Evolutionary conservation across 2,329 filamentous ascomycete species (phyloP).

Genomic region (Pestalotiopsis sp.): DNA sequence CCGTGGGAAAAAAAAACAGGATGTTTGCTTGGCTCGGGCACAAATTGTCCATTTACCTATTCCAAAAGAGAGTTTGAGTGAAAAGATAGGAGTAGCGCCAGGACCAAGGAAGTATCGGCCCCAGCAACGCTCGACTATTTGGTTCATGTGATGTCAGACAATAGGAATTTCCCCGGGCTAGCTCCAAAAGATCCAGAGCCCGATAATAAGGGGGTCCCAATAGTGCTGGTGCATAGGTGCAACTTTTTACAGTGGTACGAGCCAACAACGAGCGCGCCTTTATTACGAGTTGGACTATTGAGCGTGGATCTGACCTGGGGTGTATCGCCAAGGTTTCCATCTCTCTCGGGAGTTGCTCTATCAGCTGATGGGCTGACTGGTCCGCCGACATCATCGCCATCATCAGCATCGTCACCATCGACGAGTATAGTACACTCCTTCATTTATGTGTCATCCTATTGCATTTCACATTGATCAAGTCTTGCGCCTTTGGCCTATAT

Average conservation of each 20-base stretch:
- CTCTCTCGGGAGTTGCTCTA: neutral
- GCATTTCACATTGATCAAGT: neutral
- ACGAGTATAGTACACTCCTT: neutral
- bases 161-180: neutral
- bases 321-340: constrained; percentile 1
- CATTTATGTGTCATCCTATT: neutral
- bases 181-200: neutral
- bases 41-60: no score
- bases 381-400: neutral
- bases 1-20: no score
- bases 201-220: neutral
- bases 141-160: constrained; percentile 11
- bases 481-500: neutral
- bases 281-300: constrained; percentile 11
- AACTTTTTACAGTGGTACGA: neutral
- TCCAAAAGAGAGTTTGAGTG: constrained; percentile 1
- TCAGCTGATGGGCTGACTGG: neutral
- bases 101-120: constrained; percentile 8
- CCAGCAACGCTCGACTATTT: neutral
- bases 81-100: constrained; percentile 8
- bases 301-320: constrained; percentile 6
- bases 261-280: neutral
- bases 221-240: neutral
- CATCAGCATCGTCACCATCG: neutral
- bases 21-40: neutral